These are phyloP conservation scores for Oemleria cerasiformis DNA, from an alignment of 306 rosid genomes.

Conservation along the genomic window DNA sequence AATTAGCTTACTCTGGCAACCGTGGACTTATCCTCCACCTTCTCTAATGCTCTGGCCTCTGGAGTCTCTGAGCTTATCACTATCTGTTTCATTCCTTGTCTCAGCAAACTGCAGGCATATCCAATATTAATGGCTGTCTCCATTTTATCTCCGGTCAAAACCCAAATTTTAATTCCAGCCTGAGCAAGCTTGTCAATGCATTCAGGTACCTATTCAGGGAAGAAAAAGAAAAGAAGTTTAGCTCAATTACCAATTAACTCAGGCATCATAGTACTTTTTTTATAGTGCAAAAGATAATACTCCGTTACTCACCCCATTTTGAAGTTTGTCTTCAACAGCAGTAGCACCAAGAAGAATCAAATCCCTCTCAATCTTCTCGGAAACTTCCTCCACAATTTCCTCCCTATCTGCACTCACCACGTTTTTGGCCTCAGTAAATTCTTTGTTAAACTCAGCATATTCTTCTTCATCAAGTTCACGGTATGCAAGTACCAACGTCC, in stretches of 20 bases:
- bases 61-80: slow-evolving; percentile 81
- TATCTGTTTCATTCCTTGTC: slow-evolving; percentile 94
- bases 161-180: slow-evolving; percentile 99
- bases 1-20: slow-evolving; percentile 47
- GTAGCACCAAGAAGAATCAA: slow-evolving; percentile 97
- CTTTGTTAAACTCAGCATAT: slow-evolving; percentile 51
- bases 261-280: no score
- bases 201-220: slow-evolving; percentile 73
- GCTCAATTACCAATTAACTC: no score
- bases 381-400: slow-evolving; percentile 58
- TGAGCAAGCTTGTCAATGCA: slow-evolving; percentile 99
- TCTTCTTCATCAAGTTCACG: slow-evolving; percentile 75
- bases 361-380: slow-evolving; percentile 74
- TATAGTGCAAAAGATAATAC: slow-evolving; percentile 8
- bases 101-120: slow-evolving; percentile 91
- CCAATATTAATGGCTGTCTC: slow-evolving; percentile 98
- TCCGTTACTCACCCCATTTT: slow-evolving; percentile 73
- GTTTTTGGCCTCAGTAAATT: slow-evolving; percentile 73
- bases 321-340: slow-evolving; percentile 99
- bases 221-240: slow-evolving; percentile 3
- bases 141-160: slow-evolving; percentile 99
- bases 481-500: slow-evolving; percentile 86
- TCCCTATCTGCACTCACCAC: slow-evolving; percentile 74
- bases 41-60: slow-evolving; percentile 70
- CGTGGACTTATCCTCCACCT: slow-evolving; percentile 64